A percentile compares a stretch with the other conserved stretches of the same genome.
Evolutionary conservation across 805 yeast species (phyloP).

Genomic region (Vanderwaltozyma verrucispora): DNA sequence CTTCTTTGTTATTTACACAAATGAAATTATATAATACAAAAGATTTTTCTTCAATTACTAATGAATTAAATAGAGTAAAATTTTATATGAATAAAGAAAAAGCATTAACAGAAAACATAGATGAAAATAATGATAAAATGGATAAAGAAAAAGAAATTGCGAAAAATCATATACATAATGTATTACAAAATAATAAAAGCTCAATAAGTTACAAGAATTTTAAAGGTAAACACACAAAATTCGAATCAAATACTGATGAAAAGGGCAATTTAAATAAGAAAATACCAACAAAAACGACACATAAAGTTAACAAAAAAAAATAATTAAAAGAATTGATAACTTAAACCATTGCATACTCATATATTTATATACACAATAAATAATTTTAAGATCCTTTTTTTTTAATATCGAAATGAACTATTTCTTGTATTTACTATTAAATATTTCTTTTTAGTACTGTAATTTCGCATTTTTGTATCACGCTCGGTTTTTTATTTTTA

Average conservation of each 20-base stretch:
- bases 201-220: conserved; percentile 2
- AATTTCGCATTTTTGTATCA: no score
- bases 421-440: no score
- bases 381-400: no score
- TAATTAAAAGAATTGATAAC: no score
- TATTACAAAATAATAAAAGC: neutral
- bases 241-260: no score
- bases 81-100: conserved; percentile 41
- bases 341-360: no score
- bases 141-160: neutral
- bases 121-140: neutral
- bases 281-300: neutral
- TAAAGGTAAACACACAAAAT: neutral
- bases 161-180: neutral
- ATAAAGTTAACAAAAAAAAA: no score
- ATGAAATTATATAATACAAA: conserved; percentile 20
- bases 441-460: no score
- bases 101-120: neutral
- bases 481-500: no score
- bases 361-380: no score
- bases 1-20: conserved; percentile 23
- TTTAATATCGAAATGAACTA: no score
- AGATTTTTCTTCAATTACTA: conserved; percentile 41
- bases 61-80: conserved; percentile 56
- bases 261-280: neutral